Conservation (phyloP, 352 stramenopile genomes). For the Phytophthora melonis region DNA sequence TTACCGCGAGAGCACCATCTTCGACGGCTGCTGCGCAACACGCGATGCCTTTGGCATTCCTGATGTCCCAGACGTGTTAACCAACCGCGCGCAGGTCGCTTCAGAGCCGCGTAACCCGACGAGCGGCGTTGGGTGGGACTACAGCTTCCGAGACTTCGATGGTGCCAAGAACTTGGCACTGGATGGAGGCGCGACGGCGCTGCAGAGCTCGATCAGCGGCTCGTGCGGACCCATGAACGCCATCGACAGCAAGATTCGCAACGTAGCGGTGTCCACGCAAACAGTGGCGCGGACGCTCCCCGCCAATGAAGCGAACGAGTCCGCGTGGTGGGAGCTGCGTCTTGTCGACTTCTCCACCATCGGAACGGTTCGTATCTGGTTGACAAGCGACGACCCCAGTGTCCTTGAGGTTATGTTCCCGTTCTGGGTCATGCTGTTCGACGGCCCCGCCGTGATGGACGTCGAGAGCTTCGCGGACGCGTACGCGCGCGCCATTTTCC, state of each 20-base stretch:
- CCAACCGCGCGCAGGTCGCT: slow-evolving; percentile 57
- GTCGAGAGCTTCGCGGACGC: slow-evolving; percentile 71
- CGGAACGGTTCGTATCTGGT: slow-evolving; percentile 71
- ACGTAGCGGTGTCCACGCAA: slow-evolving; percentile 47
- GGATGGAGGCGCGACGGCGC: slow-evolving; percentile 54
- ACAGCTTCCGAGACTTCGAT: slow-evolving; percentile 68
- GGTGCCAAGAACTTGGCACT: slow-evolving; percentile 59
- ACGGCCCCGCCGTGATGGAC: slow-evolving; percentile 59
- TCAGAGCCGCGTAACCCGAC: slow-evolving; percentile 56
- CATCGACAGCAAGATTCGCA: slow-evolving; percentile 69
- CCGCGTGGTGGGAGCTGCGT: slow-evolving; percentile 79
- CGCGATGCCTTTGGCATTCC: slow-evolving; percentile 59
- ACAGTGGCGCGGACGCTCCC: slow-evolving; percentile 59
- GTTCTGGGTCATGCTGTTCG: slow-evolving; percentile 84
- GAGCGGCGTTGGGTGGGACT: slow-evolving; percentile 77
- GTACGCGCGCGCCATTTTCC: slow-evolving; percentile 57
- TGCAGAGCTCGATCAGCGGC: slow-evolving; percentile 77
- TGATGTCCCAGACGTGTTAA: slow-evolving; percentile 39
- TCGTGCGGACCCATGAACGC: slow-evolving; percentile 61
- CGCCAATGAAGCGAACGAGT: slow-evolving; percentile 30
- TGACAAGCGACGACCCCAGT: slow-evolving; percentile 39
- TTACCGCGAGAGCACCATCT: slow-evolving; percentile 44
- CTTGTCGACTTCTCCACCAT: slow-evolving; percentile 53
- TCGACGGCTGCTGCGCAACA: slow-evolving; percentile 51
- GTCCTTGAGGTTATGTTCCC: slow-evolving; percentile 68